Base-by-base conservation (phyloP, 129 eudicot species). In the Rutidosis leptorrhynchoides region DNA sequence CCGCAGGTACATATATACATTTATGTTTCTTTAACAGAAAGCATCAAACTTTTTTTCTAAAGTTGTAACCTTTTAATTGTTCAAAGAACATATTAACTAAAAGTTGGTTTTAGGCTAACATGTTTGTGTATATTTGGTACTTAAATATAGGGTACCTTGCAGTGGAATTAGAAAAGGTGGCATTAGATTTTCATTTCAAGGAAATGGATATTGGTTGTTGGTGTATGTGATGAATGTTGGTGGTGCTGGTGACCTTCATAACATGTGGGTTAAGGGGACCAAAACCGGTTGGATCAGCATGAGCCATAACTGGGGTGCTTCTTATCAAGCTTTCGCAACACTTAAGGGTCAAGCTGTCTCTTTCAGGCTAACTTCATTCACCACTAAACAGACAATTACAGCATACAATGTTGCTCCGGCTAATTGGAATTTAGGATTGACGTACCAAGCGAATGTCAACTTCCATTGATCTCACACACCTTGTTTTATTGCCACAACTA, bases 251-350 rank as follows among this genome's bases (percentile, higher is more conserved):
- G 98, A 88, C 46, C 65, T 92, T 6, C 64, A 73, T 1, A 33
- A 57, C 2, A 82, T 83, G 95, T 79, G 83, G 90, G 91, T 92
- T 32, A 92, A 92, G 64, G 96, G 98, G 7, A 81, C 79, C 75
- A 85, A 69, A 65, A 88, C 96, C 23, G 74, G 64, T 7, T 93
- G 96, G 96, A 73, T 88, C 0, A 80, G 79, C 73, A 93, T 93
- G 98, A 85, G 89, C 84, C 96, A 88, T 58, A 93, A 92, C 57
- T 92, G 98, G 98, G 98, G 98, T n/a, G 93, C 90, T 67, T 82
- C 95, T 0, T 90, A 87, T 76, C 95, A 90, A 56, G 95, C 95
- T 0, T 87, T 87, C 21, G 83, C 93, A 0, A 73, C 85, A 7
- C 83, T 90, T 6, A 55, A 79, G 15, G 97, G 93, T 23, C 93